Evolutionary conservation across 2,329 filamentous ascomycete genomes (phyloP), one percentile per base, ranked within the genome.

Genomic region (Mycosphaerelloides madeirae): DNA sequence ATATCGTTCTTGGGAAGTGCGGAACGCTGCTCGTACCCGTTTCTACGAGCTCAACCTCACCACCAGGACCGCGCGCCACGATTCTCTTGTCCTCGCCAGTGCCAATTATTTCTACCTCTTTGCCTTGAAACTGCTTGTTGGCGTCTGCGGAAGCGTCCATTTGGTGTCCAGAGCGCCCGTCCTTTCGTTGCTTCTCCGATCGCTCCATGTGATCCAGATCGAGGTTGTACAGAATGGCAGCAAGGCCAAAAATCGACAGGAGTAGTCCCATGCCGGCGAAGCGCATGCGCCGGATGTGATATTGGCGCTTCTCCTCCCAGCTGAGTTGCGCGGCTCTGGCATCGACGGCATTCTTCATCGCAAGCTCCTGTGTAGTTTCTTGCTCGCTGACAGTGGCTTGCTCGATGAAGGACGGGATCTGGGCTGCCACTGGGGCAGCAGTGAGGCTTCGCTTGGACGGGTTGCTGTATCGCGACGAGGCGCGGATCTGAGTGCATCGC

Each of bases 1-100:
- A 71, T 43, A 95, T 78, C 2, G 77, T 81, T 44, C 83, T 78
- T 2, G 90, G 90, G 63, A 95, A 94, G 41, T 78, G 75, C 1
- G 87, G 84, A 3, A 95, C 79, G n/a, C 81, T 83, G 54, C 75
- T 82, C 55, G 90, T 89, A 12, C 88, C 88, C 0, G 89, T 95
- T 13, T 84, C 78, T 0, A 95, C 83, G 33, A 93, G 73, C 61
- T 93, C 85, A 35, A 77, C 74, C 32, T 84, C 83, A 12, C 85
- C 75, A 14, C 61, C 62, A 18, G 66, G 55, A 11, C 57, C 59
- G 41, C 70, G 61, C 0, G 71, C 68, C 9, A 73, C 71, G 54
- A 70, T 74, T 60, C 68, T 69, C 54, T 65, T 66, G 43, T 57
- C 61, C n/a, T 79, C 76, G 50, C 84, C 81, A 47, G 82, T 81